Evolutionary conservation across 768 basidiomycete species (phyloP).

Genomic region (Termitomyces sp.): DNA sequence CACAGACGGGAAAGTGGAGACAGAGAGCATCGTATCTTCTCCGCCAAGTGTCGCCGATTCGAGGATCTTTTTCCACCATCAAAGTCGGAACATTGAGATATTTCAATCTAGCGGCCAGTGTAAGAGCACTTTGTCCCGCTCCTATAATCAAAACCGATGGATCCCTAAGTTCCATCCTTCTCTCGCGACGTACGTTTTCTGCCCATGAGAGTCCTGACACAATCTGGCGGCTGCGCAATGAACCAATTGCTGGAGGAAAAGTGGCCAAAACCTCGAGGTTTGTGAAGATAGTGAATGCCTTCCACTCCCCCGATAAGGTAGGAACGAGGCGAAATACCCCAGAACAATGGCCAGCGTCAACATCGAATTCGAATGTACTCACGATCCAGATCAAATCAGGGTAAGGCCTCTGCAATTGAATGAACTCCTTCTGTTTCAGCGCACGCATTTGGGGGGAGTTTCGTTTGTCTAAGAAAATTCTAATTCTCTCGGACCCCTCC

Average conservation of each 20-base stretch:
- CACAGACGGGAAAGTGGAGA: neutral
- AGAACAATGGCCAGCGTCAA: neutral
- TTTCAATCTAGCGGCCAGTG: neutral
- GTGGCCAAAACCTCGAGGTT: neutral
- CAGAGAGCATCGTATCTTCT: neutral
- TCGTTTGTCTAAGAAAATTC: neutral
- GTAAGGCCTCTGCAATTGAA: neutral
- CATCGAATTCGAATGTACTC: neutral
- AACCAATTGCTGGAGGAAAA: neutral
- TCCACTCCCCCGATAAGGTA: neutral
- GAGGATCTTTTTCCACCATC: neutral
- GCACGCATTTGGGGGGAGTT: neutral
- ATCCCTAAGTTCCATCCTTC: neutral
- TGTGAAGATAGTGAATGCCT: neutral
- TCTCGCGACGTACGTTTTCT: neutral
- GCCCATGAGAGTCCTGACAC: neutral
- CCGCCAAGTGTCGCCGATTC: neutral
- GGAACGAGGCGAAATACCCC: neutral
- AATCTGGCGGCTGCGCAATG: neutral
- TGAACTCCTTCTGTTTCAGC: neutral
- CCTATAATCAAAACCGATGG: neutral
- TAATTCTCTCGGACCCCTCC: neutral
- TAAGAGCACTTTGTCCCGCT: neutral
- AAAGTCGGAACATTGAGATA: neutral
- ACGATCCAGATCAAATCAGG: neutral